phyloP scores from a whole-genome alignment of 441 rosid species.

The Populus tomentosa region DNA sequence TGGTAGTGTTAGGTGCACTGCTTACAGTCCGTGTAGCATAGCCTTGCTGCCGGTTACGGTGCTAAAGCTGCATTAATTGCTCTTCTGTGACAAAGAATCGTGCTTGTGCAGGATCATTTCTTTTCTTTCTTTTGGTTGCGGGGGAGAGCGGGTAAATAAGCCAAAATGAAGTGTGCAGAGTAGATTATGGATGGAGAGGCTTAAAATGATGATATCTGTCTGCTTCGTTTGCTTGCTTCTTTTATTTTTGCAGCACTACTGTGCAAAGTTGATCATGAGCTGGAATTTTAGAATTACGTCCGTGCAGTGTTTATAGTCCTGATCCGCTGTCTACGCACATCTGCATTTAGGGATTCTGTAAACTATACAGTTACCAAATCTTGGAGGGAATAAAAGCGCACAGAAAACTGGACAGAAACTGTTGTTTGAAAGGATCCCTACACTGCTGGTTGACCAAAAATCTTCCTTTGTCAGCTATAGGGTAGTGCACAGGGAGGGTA shows the following conservation, averaged over 20 bases:
- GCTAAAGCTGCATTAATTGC: not conserved
- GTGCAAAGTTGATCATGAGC: not conserved
- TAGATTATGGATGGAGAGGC: not conserved
- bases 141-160: not conserved
- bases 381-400: not conserved
- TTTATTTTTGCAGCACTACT: not conserved
- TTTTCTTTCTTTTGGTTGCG: not conserved
- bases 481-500: not conserved
- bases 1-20: slow-evolving; percentile 30
- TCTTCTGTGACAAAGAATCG: not conserved
- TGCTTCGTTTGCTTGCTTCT: not conserved
- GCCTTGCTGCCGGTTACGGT: slow-evolving; percentile 4
- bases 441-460: not conserved
- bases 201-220: not conserved
- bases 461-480: not conserved
- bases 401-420: not conserved
- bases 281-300: not conserved
- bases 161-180: not conserved
- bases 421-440: not conserved
- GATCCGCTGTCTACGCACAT: not conserved
- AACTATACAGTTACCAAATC: not conserved
- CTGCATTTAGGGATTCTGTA: not conserved
- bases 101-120: not conserved
- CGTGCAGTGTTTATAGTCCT: not conserved
- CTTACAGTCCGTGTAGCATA: slow-evolving; percentile 4